Base-by-base conservation (phyloP, 176 grass and related monocot species). In the Pharus latifolius region DNA sequence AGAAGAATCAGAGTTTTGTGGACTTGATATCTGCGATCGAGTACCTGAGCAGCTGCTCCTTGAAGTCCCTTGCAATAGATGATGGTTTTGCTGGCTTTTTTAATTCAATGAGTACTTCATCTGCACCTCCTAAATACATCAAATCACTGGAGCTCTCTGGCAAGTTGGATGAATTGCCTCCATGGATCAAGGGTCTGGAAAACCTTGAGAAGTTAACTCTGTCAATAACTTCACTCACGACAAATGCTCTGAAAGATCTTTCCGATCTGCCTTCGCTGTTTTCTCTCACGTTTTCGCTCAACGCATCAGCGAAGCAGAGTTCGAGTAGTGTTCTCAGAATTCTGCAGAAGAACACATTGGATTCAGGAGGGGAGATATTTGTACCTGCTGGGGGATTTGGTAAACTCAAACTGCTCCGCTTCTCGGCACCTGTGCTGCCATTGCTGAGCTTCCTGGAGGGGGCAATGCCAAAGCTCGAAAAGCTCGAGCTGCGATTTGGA, bases 41-140 rank as follows among this genome's bases (percentile, higher is more conserved):
- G 13, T 50, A 81, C 9, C 24, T 81, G 8, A 81, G 78, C 50
- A 58, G 78, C 6, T 81, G 60, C 32, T 74, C 60, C 7, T 40
- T 81, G 10, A 73, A 74, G 60, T 66, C 16, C 27, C 69, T 81
- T 30, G 30, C 28, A 3, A 59, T 67, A 5, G 61, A 81, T 1
- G 79, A 81, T 11, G 32, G 6, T 22, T 81, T 74, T 50, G 67
- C 31, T 0, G 70, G 70, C 16, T 74, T 81, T n/a, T 60, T 81
- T 30, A 30, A 66, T 0, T 49, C 29, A 0, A 11, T 81, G 3
- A 25, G 7, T 18, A 26, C 23, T 59, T 74, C 42, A 2, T 12
- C 45, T 1, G 49, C 78, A 3, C 61, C 79, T 0, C 79, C 79
- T 0, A 50, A 74, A 27, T 50, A 67, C 61, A 22, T 82, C 2